phyloP scores from a whole-genome alignment of 176 grass and related monocot species.

The Bothriochloa decipiens region DNA sequence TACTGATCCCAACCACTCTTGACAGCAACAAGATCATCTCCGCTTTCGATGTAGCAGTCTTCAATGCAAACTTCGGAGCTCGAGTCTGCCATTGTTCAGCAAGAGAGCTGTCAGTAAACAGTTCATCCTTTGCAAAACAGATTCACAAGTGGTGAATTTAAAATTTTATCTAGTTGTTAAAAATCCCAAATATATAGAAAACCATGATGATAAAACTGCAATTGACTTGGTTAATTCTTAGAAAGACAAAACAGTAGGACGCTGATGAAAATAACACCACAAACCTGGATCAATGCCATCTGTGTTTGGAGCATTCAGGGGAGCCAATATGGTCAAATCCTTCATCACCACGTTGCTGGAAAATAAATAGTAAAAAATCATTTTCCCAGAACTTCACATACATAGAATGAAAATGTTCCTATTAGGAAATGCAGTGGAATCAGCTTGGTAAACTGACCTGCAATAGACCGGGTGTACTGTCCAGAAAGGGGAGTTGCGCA shows the following conservation, averaged over 20 bases:
- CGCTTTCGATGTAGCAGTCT: conserved; percentile 86
- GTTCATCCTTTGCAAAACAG: neutral
- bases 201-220: neutral
- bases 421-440: conserved; percentile 11
- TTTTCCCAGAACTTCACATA: conserved; percentile 22
- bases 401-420: neutral
- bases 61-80: conserved; percentile 86
- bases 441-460: conserved; percentile 56
- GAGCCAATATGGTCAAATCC: conserved; percentile 75
- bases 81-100: conserved; percentile 72
- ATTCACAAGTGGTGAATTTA: neutral
- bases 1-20: conserved; percentile 98
- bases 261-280: neutral
- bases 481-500: conserved; percentile 95
- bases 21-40: conserved; percentile 83
- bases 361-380: neutral
- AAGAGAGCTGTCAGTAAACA: conserved; percentile 13
- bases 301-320: conserved; percentile 79
- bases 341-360: conserved; percentile 84
- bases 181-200: neutral
- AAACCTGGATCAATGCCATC: conserved; percentile 97
- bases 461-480: conserved; percentile 94
- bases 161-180: neutral
- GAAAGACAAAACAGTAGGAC: neutral
- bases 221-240: neutral